These are phyloP conservation scores for Halenospora varia DNA, from an alignment of 495 filamentous ascomycete species.

Conservation along the genomic window DNA sequence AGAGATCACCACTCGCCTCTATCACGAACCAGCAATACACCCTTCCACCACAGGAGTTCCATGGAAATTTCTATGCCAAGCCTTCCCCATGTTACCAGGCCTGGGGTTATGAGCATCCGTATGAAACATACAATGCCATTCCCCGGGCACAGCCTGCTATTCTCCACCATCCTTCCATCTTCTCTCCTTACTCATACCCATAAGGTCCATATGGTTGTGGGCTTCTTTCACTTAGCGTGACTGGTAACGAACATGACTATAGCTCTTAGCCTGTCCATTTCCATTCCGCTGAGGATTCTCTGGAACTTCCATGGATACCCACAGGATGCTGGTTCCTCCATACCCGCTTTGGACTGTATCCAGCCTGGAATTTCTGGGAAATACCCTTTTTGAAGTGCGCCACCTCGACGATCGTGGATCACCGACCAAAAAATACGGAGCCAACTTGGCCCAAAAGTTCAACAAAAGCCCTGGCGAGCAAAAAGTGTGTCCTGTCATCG, in stretches of 20 bases:
- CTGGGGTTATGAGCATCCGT: conserved; percentile 21
- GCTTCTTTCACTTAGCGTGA: conserved; percentile 3
- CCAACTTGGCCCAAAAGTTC: background rate
- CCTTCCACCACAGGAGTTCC: conserved; percentile 17
- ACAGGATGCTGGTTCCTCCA: conserved; percentile 15
- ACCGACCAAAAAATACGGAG: background rate
- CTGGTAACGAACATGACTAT: conserved; percentile 3
- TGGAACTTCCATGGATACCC: conserved; percentile 14
- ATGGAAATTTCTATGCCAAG: conserved; percentile 13
- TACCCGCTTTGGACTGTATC: background rate
- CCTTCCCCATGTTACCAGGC: conserved; percentile 11
- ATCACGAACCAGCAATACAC: conserved; percentile 14
- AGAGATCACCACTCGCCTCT: conserved; percentile 3
- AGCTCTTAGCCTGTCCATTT: conserved; percentile 2
- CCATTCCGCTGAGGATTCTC: conserved; percentile 8
- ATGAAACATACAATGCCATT: conserved; percentile 8
- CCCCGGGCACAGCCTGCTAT: conserved; percentile 11
- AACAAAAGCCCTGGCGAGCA: background rate
- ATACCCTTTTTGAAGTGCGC: background rate
- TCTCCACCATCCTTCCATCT: conserved; percentile 6
- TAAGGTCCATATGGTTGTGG: conserved; percentile 2
- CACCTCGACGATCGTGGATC: too few relatives aligned
- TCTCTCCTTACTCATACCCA: conserved; percentile 7
- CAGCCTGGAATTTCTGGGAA: background rate
- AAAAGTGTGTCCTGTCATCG: background rate